A percentile compares a stretch with the other conserved stretches of the same genome.
Conservation (phyloP, 1,139 yeast genomes). For the Yamadazyma taylorii region DNA sequence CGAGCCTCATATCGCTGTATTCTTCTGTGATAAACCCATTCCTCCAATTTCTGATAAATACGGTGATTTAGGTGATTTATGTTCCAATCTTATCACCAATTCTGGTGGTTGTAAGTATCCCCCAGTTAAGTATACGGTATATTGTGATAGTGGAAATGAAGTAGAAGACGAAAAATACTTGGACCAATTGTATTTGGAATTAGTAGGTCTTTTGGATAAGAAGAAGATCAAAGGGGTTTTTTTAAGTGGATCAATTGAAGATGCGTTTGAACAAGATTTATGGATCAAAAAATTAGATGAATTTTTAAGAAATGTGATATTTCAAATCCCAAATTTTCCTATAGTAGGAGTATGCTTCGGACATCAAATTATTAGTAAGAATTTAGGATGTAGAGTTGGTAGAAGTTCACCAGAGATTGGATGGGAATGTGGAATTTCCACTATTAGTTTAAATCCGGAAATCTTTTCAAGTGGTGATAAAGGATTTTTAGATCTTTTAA, state of each 20-base stretch:
- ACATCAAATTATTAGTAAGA: slow-evolving; percentile 72
- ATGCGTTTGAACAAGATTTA: slow-evolving; percentile 49
- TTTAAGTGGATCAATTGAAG: slow-evolving; percentile 66
- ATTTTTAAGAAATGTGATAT: slow-evolving; percentile 35
- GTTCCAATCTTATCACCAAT: slow-evolving; percentile 27
- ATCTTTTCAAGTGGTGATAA: slow-evolving; percentile 26
- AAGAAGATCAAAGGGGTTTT: slow-evolving; percentile 47
- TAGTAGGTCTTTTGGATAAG: slow-evolving; percentile 25
- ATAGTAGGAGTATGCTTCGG: slow-evolving; percentile 80
- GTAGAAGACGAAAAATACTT: slow-evolving; percentile 13
- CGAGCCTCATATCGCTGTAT: slow-evolving; percentile 39
- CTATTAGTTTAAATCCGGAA: slow-evolving; percentile 47
- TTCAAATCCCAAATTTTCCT: slow-evolving; percentile 34
- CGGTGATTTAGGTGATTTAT: slow-evolving; percentile 58
- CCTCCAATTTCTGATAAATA: slow-evolving; percentile 26
- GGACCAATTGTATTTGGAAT: slow-evolving; percentile 16
- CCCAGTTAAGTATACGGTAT: slow-evolving; percentile 45
- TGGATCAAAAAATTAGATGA: slow-evolving; percentile 56
- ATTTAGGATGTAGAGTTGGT: slow-evolving; percentile 60
- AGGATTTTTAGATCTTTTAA: slow-evolving; percentile 24
- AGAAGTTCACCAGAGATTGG: slow-evolving; percentile 53
- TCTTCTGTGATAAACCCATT: slow-evolving; percentile 48
- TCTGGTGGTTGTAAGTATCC: slow-evolving; percentile 16
- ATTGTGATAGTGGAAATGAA: slow-evolving; percentile 36
- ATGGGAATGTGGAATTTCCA: slow-evolving; percentile 71